Evolutionary conservation across 2,329 filamentous ascomycete genomes (phyloP), one percentile per base, ranked within the genome.

Genomic region (Rhynchosporium secalis): DNA sequence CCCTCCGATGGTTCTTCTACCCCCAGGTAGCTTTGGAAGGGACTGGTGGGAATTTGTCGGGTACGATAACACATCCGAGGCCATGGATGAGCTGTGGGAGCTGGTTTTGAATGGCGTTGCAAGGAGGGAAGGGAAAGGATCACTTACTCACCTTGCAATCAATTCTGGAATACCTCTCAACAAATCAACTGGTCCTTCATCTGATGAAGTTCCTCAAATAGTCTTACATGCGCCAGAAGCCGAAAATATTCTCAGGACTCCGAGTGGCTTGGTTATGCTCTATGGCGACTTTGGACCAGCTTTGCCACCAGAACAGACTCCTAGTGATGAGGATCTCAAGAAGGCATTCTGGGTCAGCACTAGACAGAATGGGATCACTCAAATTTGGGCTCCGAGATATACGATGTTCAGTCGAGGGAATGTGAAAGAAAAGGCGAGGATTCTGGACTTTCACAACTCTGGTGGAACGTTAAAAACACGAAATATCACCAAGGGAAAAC

Each of bases 391-490:
- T 0, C 94, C 94, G 13, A 77, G 87, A 0, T 93, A 92, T 81
- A 96, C 92, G 31, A 97, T 97, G 93, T 98, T 98, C 75, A 92
- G 89, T 65, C 84, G 92, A 1, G 93, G 94, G 3, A 98, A 97
- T 75, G 80, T 97, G 63, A 89, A 87, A 56, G 94, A 98, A 76
- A 98, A 97, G 74, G 86, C 89, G 0, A 81, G 94, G 12, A 76
- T 97, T 1, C 76, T 96, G 4, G 73, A 71, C 0, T 86, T 86
- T 68, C 77, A 77, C 51, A 58, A 60, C 20, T 62, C 46, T 29
- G 41, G 63, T 9, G n/a, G 26, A 46, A 6, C 2, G 9, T 20
- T 20, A 13, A 8, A 10, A 26, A 36, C 20, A 40, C 13, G 63
- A 52, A 38, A 9, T 20, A 58, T 68, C 45, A 47, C 43, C 4